Evolutionary conservation across 257 asterid species (phyloP), one percentile per base, ranked within the genome.

Genomic region (Rhazya stricta): DNA sequence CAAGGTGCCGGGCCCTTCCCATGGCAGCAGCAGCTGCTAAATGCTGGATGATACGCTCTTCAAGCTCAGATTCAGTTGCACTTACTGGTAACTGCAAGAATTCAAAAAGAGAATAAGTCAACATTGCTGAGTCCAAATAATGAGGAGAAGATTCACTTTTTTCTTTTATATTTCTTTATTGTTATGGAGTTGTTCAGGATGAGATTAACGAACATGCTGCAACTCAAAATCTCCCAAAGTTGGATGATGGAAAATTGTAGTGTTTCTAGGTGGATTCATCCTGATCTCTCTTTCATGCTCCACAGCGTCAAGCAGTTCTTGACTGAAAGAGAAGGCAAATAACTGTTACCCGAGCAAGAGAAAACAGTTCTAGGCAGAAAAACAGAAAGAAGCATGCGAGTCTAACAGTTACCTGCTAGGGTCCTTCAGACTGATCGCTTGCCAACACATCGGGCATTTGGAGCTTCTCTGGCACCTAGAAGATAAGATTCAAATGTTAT

Each of bases 401-500:
- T 56, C 23, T 69, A 45, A 48, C 32, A 71, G 23, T 30, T 71
- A 93, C 98, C 97, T 83, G 91, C 84, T 83, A 45, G 97, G 92
- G 77, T 93, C 97, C 86, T 91, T 93, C 87, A 93, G 77, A 81
- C 90, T 86, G 80, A 93, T 86, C 53, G 86, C 19, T 73, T 89
- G 98, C 98, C 94, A 93, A 81, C 98, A 93, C 96, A 93, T 93
- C 32, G 98, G 98, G 85, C 97, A 93, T 76, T 93, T 91, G 70
- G 97, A 86, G 80, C 98, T 88, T 88, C 97, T 87, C 83, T 91
- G 98, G 74, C 97, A 89, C 98, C 97, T 93, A 70, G 25, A 82
- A 39, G 77, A 76, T 32, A 32, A 58, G 56, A 63, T 45, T 73
- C 37, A 58, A 58, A 27, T 46, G 48, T 46, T n/a, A 30, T 32